Evolutionary conservation across 1,284 basidiomycete genomes (phyloP), one percentile per base, ranked within the genome.

Genomic region (Moesziomyces globuligerus): DNA sequence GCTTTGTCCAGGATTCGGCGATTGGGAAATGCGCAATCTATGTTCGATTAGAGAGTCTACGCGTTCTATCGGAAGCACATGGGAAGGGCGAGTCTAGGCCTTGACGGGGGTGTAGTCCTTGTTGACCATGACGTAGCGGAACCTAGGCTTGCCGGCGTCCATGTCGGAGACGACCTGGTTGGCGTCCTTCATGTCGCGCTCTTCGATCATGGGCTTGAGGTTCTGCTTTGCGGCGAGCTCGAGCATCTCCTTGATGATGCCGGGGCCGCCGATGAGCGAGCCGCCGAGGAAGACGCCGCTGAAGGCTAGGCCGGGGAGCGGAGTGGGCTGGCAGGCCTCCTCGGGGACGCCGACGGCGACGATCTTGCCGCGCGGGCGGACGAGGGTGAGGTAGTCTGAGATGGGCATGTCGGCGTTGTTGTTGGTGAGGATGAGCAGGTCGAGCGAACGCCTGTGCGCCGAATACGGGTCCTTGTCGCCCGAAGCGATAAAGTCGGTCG

Each of bases 91-190:
- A 9, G 18, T 8, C 7, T 56, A 51, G 36, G 65, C 65, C 46
- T 68, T 48, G 40, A 69, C 54, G 5, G 66, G 66, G 40, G 59
- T 48, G 60, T 70, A 65, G 25, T 70, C 67, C 56, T 82, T 75
- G 81, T 85, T 85, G 54, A 85, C 82, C 38, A 86, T 80, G 26
- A 85, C 84, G 65, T 84, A 85, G 50, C 85, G 79, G 82, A 83
- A 86, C 41, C 83, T 47, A 8, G 76, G 66, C 60, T 78, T 78
- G 8, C 74, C 74, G 21, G 46, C 69, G 15, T 65, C 60, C 74
- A 76, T 76, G 45, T 78, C 76, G 9, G 20, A 13, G 5, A 76
- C 62, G 42, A 72, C 72, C 55, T 76, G 25, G 46, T 78, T 78
- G 23, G 72, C 69, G 26, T 78, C 76, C 48, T 54, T 54, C 72